Evolutionary conservation across 2,329 filamentous ascomycete species (phyloP), one percentile per base, ranked within the genome.

Genomic region (Domatiomyces catenatus): DNA sequence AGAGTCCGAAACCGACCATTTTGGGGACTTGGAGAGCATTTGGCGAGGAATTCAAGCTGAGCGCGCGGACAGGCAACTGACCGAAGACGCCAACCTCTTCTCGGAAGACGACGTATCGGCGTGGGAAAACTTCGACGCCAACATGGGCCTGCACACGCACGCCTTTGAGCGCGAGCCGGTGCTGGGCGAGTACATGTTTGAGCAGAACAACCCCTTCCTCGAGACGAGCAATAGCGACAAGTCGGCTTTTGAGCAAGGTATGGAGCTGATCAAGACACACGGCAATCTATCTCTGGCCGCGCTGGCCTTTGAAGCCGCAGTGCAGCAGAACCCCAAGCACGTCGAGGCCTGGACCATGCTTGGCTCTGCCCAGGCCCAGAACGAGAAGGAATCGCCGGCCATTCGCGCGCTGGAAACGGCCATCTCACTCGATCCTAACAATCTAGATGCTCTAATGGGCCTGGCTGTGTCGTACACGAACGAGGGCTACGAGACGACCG

Each of bases 391-490:
- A 67, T 84, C 87, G 7, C 90, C 92, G 0, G 92, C 92, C 2
- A 95, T 98, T 57, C 83, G 92, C 32, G 92, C 92, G 2, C 74
- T 96, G 53, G 90, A 96, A 67, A 85, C 92, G 64, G 88, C 90
- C 0, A 71, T 95, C 56, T 90, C 89, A 66, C 74, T 92, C 24
- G 89, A 96, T 61, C 83, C 88, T 0, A 82, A 80, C 61, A 95
- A 94, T 63, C 76, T 93, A 18, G 79, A 86, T 53, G 90, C 89
- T 0, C 75, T 98, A 45, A 96, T 98, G 90, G 89, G 87, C 1
- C 73, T 98, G 48, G 88, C 90, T 12, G 90, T 98, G 18, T 94
- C 86, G 4, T 98, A 98, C 68, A 98, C 92, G 46, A 98, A 98
- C 69, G 92, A 98, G 70, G 92, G 90, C 55, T 98, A 96, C 69